Conservation (phyloP, 2,329 filamentous ascomycete genomes). For the Calycina marina region DNA sequence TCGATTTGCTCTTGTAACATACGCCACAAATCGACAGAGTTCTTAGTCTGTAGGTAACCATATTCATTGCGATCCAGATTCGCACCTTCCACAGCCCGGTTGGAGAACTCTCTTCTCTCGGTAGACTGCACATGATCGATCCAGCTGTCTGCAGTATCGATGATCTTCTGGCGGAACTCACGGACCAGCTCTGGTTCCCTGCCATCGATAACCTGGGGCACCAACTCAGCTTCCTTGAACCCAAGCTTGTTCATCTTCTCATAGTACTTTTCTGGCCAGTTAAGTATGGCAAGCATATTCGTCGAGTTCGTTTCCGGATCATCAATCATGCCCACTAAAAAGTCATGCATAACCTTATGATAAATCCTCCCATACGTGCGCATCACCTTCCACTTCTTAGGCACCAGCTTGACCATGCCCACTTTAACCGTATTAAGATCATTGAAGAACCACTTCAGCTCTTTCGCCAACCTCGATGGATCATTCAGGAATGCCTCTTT, state of each 20-base stretch:
- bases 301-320: slow-evolving; percentile 72
- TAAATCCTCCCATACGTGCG: slow-evolving; percentile 84
- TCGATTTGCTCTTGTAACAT: slow-evolving; percentile 91
- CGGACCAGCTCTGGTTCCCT: slow-evolving; percentile 80
- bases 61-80: slow-evolving; percentile 80
- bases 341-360: slow-evolving; percentile 90
- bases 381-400: slow-evolving; percentile 93
- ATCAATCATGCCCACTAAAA: slow-evolving; percentile 68
- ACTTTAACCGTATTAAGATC: slow-evolving; percentile 89
- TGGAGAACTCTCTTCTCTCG: slow-evolving; percentile 68
- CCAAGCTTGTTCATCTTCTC: slow-evolving; percentile 88
- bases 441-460: slow-evolving; percentile 93
- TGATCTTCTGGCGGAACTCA: slow-evolving; percentile 89
- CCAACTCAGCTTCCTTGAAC: slow-evolving; percentile 59
- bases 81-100: slow-evolving; percentile 56
- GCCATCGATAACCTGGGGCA: slow-evolving; percentile 79
- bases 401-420: slow-evolving; percentile 83
- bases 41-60: slow-evolving; percentile 83
- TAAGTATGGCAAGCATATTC: slow-evolving; percentile 80
- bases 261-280: slow-evolving; percentile 94
- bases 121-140: slow-evolving; percentile 81
- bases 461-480: slow-evolving; percentile 70
- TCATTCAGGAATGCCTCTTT: slow-evolving; percentile 67
- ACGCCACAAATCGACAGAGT: slow-evolving; percentile 87
- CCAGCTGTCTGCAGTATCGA: slow-evolving; percentile 92